A percentile compares a stretch with the other conserved stretches of the same genome.
These are phyloP conservation scores for Exobasidium rhododendri DNA, from an alignment of 1,284 basidiomycete species.

Conservation along the genomic window DNA sequence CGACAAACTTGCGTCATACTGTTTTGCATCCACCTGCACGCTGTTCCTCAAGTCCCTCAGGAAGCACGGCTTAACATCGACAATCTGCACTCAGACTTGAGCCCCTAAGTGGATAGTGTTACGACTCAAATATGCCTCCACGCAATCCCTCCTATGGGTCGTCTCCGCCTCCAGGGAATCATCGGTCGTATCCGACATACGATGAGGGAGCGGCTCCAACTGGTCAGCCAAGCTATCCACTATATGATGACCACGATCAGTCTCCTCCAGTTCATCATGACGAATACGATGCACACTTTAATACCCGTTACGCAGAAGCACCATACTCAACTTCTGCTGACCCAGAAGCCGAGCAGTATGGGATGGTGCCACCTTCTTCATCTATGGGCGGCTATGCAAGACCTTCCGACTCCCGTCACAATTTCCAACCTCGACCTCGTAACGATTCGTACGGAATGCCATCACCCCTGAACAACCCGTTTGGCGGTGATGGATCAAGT, in stretches of 20 bases:
- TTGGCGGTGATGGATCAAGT: not conserved
- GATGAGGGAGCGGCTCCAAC: conserved; percentile 8
- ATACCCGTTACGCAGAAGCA: not conserved
- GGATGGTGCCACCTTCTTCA: not conserved
- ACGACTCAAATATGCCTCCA: not conserved
- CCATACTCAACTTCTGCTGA: not conserved
- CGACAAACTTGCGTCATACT: no score
- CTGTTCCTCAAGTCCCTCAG: no score
- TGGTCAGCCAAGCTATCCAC: not conserved
- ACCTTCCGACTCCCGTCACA: not conserved
- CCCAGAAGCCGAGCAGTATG: not conserved
- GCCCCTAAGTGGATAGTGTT: not conserved
- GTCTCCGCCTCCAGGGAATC: not conserved
- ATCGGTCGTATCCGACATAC: conserved; percentile 11
- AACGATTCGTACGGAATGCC: not conserved
- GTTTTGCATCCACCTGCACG: no score
- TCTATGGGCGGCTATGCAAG: not conserved
- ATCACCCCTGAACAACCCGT: not conserved
- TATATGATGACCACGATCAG: not conserved
- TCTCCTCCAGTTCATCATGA: not conserved
- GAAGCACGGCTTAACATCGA: no score
- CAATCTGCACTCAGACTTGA: no score
- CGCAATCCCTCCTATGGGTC: conserved; percentile 4
- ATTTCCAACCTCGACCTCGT: not conserved
- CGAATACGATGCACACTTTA: not conserved